These are phyloP conservation scores for Trichosanthes truncata DNA, from an alignment of 306 rosid genomes.

Conservation along the genomic window DNA sequence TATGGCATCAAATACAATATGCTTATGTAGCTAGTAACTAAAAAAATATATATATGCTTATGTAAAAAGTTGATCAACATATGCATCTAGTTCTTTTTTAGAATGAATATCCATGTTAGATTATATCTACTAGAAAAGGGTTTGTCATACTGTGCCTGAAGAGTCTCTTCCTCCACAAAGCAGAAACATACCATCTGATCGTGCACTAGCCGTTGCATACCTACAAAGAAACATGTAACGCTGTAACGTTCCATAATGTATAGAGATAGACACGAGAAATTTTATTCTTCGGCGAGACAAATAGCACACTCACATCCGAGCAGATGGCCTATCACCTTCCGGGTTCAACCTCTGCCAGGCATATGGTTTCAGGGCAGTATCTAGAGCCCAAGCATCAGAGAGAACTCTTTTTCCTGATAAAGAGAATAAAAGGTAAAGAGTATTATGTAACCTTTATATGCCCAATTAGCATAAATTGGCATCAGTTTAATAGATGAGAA, in stretches of 20 bases:
- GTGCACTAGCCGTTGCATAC: constrained; percentile 99
- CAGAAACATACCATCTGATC: constrained; percentile 99
- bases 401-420: constrained; percentile 71
- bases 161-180: constrained; percentile 98
- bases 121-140: constrained; percentile 9
- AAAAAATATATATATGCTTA: background rate
- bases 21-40: background rate
- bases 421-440: constrained; percentile 6
- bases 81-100: background rate
- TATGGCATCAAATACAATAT: background rate
- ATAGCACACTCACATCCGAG: constrained; percentile 78
- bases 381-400: constrained; percentile 93
- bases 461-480: background rate
- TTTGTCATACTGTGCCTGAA: constrained; percentile 69
- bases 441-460: background rate
- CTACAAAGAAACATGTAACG: constrained; percentile 41
- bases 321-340: constrained; percentile 96
- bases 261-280: constrained; percentile 10
- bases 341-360: constrained; percentile 87
- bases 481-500: background rate
- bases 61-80: background rate
- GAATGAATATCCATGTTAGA: background rate
- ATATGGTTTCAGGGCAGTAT: constrained; percentile 98
- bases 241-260: background rate
- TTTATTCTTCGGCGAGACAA: constrained; percentile 7